Percentiles rank a stretch among this genome's conserved stretches.
Conservation (phyloP, 228 moss, liverwort and hornwort species). For the Sphagnum fallax region DNA sequence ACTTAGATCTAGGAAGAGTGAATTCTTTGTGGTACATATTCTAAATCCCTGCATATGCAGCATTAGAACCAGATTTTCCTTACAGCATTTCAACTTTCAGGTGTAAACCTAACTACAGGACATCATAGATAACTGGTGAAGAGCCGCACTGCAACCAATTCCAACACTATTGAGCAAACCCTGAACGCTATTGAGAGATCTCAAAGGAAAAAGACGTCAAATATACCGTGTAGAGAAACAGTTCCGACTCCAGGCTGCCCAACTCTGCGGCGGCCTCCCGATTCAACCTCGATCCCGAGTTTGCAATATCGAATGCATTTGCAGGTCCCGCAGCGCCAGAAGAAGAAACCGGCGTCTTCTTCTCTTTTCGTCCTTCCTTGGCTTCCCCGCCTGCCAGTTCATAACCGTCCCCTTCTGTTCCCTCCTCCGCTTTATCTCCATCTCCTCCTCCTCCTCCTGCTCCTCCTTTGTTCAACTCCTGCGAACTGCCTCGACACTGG, state of each 20-base stretch:
- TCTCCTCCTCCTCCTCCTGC: neutral
- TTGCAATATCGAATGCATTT: neutral
- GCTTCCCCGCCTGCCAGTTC: constrained; percentile 4
- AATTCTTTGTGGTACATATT: no score
- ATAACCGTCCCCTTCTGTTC: constrained; percentile 7
- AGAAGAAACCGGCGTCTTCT: neutral
- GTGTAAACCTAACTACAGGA: no score
- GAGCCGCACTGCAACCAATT: no score
- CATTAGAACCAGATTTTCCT: no score
- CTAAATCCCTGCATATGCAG: no score
- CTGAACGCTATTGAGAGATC: no score
- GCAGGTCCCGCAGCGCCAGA: neutral
- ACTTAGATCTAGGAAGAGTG: no score
- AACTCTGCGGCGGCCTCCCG: constrained; percentile 8
- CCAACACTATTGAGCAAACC: no score
- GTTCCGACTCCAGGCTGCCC: constrained; percentile 41
- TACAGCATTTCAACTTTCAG: no score
- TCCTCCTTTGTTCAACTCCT: constrained; percentile 14
- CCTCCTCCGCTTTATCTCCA: neutral
- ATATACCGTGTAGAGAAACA: constrained; percentile 38
- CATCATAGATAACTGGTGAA: no score
- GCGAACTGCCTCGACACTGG: constrained; percentile 29
- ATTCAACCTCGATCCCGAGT: constrained; percentile 2
- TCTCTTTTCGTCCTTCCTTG: constrained; percentile 4
- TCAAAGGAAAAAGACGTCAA: no score